These are phyloP conservation scores for Inonotus obliquus DNA, from an alignment of 1,284 basidiomycete species.

Conservation along the genomic window DNA sequence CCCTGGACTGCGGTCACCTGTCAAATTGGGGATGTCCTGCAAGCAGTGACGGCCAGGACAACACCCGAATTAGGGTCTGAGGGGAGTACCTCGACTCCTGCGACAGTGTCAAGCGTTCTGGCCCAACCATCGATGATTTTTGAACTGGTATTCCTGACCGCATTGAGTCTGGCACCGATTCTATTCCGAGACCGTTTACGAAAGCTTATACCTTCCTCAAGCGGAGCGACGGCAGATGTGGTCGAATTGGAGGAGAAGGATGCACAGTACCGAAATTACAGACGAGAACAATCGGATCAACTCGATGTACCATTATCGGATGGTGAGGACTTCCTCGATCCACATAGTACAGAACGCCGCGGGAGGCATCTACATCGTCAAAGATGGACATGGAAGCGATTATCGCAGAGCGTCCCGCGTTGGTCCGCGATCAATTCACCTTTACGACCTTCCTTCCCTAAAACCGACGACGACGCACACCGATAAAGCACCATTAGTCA, in stretches of 20 bases:
- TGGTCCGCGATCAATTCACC: slow-evolving; percentile 10
- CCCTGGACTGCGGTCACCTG: slow-evolving; percentile 86
- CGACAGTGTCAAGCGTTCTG: slow-evolving; percentile 68
- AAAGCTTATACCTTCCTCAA: slow-evolving; percentile 41
- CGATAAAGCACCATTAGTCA: neutral
- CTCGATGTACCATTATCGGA: neutral
- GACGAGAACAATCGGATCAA: neutral
- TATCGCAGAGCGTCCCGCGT: slow-evolving; percentile 17
- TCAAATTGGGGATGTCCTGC: slow-evolving; percentile 82
- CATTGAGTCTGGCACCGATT: slow-evolving; percentile 75
- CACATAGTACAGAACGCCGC: slow-evolving; percentile 3
- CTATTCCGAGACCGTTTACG: slow-evolving; percentile 61
- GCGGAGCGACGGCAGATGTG: neutral
- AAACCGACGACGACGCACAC: neutral
- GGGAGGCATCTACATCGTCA: slow-evolving; percentile 9
- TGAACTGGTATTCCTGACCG: slow-evolving; percentile 69
- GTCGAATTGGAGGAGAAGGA: neutral
- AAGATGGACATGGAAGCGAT: slow-evolving; percentile 17
- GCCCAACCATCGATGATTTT: slow-evolving; percentile 66
- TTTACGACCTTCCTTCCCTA: slow-evolving; percentile 1
- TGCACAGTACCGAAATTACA: neutral
- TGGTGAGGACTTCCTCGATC: neutral
- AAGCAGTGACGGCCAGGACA: slow-evolving; percentile 61
- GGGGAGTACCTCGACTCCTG: slow-evolving; percentile 41
- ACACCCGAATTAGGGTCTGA: slow-evolving; percentile 35